Conservation (phyloP, 345 rosid genomes). For the Citrus trifoliata region DNA sequence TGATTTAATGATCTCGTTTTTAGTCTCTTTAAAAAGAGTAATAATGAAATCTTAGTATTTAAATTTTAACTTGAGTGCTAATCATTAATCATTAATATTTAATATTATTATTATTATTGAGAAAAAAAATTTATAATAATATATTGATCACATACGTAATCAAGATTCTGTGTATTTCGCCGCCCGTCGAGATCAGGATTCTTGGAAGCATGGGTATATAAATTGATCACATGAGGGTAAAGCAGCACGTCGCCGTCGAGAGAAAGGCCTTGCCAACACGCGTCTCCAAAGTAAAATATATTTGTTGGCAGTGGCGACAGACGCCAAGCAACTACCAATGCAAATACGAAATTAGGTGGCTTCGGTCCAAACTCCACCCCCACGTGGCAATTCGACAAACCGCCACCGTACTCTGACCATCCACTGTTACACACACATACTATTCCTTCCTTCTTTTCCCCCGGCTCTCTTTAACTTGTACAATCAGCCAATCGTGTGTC, state of each 20-base stretch:
- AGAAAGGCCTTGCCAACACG: slow-evolving; percentile 10
- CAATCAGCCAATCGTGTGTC: too few species aligned
- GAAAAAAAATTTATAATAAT: too few species aligned
- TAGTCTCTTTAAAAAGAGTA: too few species aligned
- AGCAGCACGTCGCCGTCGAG: neutral
- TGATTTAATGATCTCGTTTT: too few species aligned
- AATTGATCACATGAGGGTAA: neutral
- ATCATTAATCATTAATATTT: too few species aligned
- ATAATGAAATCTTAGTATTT: too few species aligned
- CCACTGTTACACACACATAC: neutral
- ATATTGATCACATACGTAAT: too few species aligned
- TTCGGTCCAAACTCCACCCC: neutral
- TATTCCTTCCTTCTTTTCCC: neutral
- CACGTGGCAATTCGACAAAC: neutral
- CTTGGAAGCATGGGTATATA: too few species aligned
- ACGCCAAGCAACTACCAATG: neutral
- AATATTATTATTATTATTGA: too few species aligned
- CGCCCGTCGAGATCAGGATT: neutral
- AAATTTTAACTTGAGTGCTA: neutral
- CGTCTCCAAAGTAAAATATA: neutral
- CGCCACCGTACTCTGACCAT: slow-evolving; percentile 8
- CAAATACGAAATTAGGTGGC: neutral
- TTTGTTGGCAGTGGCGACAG: neutral
- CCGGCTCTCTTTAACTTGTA: neutral
- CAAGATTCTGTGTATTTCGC: neutral